Base-by-base conservation (phyloP, 2,329 filamentous ascomycete genomes). In the Fusarium solani-melongenae region DNA sequence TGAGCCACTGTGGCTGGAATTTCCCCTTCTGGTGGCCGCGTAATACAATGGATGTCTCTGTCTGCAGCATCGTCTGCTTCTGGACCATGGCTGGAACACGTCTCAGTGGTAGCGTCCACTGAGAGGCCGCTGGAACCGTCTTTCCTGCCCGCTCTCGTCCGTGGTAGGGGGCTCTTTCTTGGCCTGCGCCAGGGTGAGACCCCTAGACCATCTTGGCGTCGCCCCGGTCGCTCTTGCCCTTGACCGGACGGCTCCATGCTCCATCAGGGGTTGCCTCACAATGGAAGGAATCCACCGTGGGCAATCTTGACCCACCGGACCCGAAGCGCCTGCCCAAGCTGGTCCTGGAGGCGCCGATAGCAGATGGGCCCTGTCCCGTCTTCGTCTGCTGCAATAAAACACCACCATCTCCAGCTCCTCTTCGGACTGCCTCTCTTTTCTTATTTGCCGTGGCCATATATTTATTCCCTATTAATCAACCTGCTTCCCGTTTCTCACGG, bases 381-480 rank as follows among this genome's bases (percentile, higher is more conserved):
- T 24, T 39, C 60, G 61, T 55, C 66, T 55, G 58, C 22, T 33
- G 31, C 33, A 57, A 57, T 57, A 57, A 57, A 57, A 57, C 55
- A 57, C 55, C 33, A 57, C 34, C 55, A n/a, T 64, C 58, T 66
- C 51, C 34, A 66, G 56, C 69, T 66, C 62, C 31, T 60, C 57
- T 62, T 66, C 59, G 49, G 58, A 59, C 64, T 58, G 70, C 59
- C 64, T 67, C 64, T 66, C 58, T 57, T 62, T 49, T 65, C 39
- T 38, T 34, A 39, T 39, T 29, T 58, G 46, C 46, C 27, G 46
- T 57, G 33, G 22, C 22, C 55, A 24, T 72, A 58, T 41, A 53
- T 60, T 62, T 64, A 59, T 66, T 46, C 63, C 66, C 75, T 74
- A 77, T 73, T 77, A 74, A 70, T 64, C 59, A 49, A 64, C 62